A percentile compares a stretch with the other conserved stretches of the same genome.
These are phyloP conservation scores for Cystofilobasidium capitatum DNA, from an alignment of 768 basidiomycete species.

Conservation along the genomic window DNA sequence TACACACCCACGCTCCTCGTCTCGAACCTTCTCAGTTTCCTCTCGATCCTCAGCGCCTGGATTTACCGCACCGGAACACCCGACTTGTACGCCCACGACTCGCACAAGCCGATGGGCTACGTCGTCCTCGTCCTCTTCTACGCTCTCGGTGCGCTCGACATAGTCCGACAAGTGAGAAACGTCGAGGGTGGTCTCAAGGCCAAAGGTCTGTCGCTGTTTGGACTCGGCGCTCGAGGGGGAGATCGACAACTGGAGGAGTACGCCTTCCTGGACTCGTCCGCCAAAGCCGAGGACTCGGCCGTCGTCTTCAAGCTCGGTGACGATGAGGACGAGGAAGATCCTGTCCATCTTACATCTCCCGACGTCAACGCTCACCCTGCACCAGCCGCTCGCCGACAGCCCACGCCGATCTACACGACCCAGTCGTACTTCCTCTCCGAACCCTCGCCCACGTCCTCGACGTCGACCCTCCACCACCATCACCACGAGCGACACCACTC, in stretches of 20 bases:
- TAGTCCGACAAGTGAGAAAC: slow-evolving; percentile 34
- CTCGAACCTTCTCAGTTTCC: slow-evolving; percentile 53
- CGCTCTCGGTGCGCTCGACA: slow-evolving; percentile 49
- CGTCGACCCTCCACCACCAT: slow-evolving; percentile 19
- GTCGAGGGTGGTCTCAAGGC: neutral
- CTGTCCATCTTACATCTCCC: neutral
- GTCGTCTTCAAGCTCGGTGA: slow-evolving; percentile 4
- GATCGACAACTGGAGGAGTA: neutral
- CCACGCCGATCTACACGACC: neutral
- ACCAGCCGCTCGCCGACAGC: neutral
- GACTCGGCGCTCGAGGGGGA: neutral
- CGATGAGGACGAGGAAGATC: slow-evolving; percentile 27
- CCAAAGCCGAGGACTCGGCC: neutral
- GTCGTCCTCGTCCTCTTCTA: slow-evolving; percentile 46
- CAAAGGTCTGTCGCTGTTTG: neutral
- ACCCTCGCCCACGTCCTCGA: slow-evolving; percentile 10
- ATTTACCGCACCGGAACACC: slow-evolving; percentile 71
- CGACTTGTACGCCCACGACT: slow-evolving; percentile 54
- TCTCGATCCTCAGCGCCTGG: slow-evolving; percentile 60
- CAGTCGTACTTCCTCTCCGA: neutral
- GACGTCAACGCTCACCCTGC: neutral
- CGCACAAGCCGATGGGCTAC: slow-evolving; percentile 60
- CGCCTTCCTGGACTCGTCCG: neutral
- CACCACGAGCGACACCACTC: neutral
- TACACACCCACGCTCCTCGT: slow-evolving; percentile 51